Evolutionary conservation across 768 basidiomycete species (phyloP).

Genomic region (Fomitopsis pulvina): DNA sequence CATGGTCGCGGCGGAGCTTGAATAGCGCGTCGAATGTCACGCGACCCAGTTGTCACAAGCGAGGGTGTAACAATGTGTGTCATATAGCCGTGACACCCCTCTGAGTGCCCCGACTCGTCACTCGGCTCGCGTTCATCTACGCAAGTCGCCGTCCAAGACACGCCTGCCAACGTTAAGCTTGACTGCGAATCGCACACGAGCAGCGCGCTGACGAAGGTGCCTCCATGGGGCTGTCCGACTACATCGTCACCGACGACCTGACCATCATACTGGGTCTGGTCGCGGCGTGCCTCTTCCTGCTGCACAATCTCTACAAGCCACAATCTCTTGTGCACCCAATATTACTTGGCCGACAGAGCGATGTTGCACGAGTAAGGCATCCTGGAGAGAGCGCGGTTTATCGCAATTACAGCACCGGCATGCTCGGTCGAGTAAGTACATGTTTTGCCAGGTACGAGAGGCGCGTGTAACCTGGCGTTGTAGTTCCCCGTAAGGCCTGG

Average conservation of each 20-base stretch:
- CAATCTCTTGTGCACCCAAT: conserved; percentile 92
- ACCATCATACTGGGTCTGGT: conserved; percentile 73
- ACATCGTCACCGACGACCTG: conserved; percentile 70
- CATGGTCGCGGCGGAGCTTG: conserved; percentile 10
- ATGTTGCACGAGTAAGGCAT: conserved; percentile 76
- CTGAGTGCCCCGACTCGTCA: too few species aligned
- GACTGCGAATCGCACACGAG: too few species aligned
- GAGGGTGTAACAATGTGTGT: not conserved
- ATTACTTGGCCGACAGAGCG: conserved; percentile 86
- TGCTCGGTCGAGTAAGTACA: conserved; percentile 66
- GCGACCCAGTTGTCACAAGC: not conserved
- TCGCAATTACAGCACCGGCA: conserved; percentile 83
- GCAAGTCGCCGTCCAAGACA: too few species aligned
- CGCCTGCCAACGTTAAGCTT: too few species aligned
- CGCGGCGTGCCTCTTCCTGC: conserved; percentile 67
- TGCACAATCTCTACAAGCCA: conserved; percentile 74
- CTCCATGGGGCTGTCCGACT: conserved; percentile 44
- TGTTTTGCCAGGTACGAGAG: conserved; percentile 7
- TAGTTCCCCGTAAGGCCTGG: conserved; percentile 71
- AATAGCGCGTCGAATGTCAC: conserved; percentile 2
- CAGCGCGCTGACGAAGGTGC: too few species aligned
- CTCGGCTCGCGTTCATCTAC: too few species aligned
- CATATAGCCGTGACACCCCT: not conserved
- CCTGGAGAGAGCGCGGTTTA: conserved; percentile 82
- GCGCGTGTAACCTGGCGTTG: not conserved